These are phyloP conservation scores for Noccaea caerulescens DNA, from an alignment of 345 rosid genomes.

Conservation along the genomic window DNA sequence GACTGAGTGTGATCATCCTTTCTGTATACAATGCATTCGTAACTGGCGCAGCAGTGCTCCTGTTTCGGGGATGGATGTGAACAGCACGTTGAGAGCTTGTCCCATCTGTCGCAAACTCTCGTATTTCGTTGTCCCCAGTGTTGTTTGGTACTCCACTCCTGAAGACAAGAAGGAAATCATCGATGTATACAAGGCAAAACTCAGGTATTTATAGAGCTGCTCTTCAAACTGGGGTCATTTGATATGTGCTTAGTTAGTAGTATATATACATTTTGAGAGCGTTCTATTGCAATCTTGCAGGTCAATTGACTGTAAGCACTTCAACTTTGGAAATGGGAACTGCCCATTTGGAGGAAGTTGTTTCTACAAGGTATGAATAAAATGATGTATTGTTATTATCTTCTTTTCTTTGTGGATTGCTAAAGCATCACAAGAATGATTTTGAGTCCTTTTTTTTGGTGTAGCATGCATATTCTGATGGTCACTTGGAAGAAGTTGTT, in stretches of 20 bases:
- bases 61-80: slow-evolving; percentile 86
- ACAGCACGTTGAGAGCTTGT: slow-evolving; percentile 81
- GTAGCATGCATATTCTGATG: slow-evolving; percentile 80
- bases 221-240: neutral
- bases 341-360: slow-evolving; percentile 93
- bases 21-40: slow-evolving; percentile 83
- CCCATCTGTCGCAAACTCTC: slow-evolving; percentile 95
- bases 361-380: slow-evolving; percentile 69
- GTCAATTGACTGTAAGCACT: slow-evolving; percentile 81
- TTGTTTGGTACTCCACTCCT: slow-evolving; percentile 80
- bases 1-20: slow-evolving; percentile 89
- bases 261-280: neutral
- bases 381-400: neutral
- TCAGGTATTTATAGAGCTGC: slow-evolving; percentile 56
- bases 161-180: slow-evolving; percentile 83
- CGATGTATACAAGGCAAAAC: slow-evolving; percentile 82
- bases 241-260: neutral
- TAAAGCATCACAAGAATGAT: slow-evolving; percentile 6
- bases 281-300: slow-evolving; percentile 32
- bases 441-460: slow-evolving; percentile 10
- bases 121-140: slow-evolving; percentile 94
- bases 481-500: slow-evolving; percentile 73
- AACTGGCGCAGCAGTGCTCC: slow-evolving; percentile 90
- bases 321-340: slow-evolving; percentile 80
- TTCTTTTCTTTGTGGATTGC: neutral